phyloP scores from a whole-genome alignment of 345 rosid genomes.

The Clausena lansium region DNA sequence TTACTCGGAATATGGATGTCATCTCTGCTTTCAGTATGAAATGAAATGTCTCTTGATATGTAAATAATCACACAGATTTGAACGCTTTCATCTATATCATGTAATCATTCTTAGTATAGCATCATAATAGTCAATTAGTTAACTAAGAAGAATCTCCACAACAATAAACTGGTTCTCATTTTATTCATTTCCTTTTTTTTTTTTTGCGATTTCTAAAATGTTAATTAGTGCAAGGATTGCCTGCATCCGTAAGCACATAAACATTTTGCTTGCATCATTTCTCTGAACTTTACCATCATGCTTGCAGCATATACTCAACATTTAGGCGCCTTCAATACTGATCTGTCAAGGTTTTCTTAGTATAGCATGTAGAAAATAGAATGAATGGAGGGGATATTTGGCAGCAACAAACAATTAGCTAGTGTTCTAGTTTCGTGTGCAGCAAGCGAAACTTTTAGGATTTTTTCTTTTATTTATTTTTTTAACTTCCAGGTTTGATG shows the following conservation, averaged over 20 bases:
- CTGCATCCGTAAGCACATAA: background rate
- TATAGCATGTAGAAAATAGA: background rate
- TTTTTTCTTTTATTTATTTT: background rate
- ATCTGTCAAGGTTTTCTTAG: too few relatives aligned
- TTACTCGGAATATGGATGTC: constrained; percentile 80
- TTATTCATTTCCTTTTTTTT: background rate
- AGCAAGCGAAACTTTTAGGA: background rate
- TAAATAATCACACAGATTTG: constrained; percentile 28
- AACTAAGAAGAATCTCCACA: background rate
- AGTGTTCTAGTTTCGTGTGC: background rate
- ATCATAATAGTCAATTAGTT: background rate
- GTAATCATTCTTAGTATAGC: constrained; percentile 8
- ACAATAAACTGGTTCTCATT: background rate
- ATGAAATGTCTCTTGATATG: constrained; percentile 14
- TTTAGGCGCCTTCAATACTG: too few relatives aligned
- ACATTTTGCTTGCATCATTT: background rate
- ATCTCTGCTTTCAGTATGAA: constrained; percentile 47
- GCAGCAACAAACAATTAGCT: background rate
- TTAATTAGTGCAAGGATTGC: background rate
- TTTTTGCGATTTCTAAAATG: background rate
- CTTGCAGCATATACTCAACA: background rate
- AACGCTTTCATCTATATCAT: constrained; percentile 19
- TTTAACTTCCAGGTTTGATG: too few relatives aligned
- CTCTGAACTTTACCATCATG: background rate
- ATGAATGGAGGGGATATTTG: background rate